Percentiles rank a stretch among this genome's conserved stretches.
These are phyloP conservation scores for Heterobasidion annosum DNA, from an alignment of 1,284 basidiomycete genomes.

Conservation along the genomic window DNA sequence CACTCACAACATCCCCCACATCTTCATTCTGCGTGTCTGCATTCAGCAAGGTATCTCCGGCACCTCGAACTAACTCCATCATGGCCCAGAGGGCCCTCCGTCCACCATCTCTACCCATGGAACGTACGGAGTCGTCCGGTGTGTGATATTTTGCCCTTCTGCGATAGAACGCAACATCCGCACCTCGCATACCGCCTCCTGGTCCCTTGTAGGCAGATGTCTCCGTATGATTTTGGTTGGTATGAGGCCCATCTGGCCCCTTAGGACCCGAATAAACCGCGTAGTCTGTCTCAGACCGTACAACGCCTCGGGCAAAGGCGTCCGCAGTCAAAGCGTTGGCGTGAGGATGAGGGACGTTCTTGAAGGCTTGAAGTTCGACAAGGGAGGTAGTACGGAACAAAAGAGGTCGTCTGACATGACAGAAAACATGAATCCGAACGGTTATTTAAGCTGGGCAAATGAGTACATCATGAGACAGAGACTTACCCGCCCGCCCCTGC, in stretches of 20 bases:
- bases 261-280: constrained; percentile 37
- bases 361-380: constrained; percentile 41
- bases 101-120: constrained; percentile 33
- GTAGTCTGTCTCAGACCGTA: constrained; percentile 65
- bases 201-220: constrained; percentile 12
- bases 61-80: constrained; percentile 54
- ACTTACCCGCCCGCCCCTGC: constrained; percentile 69
- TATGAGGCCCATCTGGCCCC: neutral
- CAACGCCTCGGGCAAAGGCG: constrained; percentile 47
- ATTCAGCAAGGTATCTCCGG: constrained; percentile 45
- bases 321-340: constrained; percentile 59
- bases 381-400: constrained; percentile 58
- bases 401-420: constrained; percentile 42
- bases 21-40: neutral
- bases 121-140: constrained; percentile 49
- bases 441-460: neutral
- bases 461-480: neutral
- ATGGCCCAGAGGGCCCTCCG: constrained; percentile 61
- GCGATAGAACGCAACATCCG: constrained; percentile 69
- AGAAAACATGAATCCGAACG: neutral
- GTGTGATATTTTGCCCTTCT: constrained; percentile 67
- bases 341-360: constrained; percentile 51
- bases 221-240: neutral
- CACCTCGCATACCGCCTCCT: constrained; percentile 42
- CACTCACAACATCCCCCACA: constrained; percentile 18